phyloP scores from a whole-genome alignment of 2,329 filamentous ascomycete genomes.

The Ophiostoma montium region DNA sequence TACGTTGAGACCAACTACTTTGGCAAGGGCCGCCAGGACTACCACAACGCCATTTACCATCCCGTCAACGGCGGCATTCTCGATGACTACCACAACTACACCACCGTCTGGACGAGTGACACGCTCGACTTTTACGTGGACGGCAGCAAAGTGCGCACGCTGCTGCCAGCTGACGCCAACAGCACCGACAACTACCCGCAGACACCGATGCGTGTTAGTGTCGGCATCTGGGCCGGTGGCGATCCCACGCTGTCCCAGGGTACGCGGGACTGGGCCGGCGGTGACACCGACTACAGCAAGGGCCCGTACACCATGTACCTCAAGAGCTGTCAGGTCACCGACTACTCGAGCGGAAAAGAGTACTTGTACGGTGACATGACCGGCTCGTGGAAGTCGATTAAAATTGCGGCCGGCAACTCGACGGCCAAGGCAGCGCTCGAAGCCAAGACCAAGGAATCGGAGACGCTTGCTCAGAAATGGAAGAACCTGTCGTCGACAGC shows the following conservation, averaged over 20 bases:
- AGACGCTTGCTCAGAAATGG: slow-evolving; percentile 39
- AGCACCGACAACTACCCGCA: slow-evolving; percentile 55
- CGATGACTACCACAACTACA: slow-evolving; percentile 59
- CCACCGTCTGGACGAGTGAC: slow-evolving; percentile 56
- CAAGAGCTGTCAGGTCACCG: slow-evolving; percentile 29
- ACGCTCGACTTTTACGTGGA: slow-evolving; percentile 58
- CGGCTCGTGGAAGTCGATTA: slow-evolving; percentile 12
- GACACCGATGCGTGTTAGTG: slow-evolving; percentile 56
- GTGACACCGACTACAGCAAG: slow-evolving; percentile 38
- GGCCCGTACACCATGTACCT: slow-evolving; percentile 51
- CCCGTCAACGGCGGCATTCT: slow-evolving; percentile 38
- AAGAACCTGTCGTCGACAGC: slow-evolving; percentile 32
- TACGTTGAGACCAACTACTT: slow-evolving; percentile 63
- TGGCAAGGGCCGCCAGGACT: slow-evolving; percentile 46
- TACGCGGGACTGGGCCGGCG: slow-evolving; percentile 44
- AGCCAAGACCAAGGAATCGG: slow-evolving; percentile 21
- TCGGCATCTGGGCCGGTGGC: slow-evolving; percentile 54
- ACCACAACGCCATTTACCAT: slow-evolving; percentile 47
- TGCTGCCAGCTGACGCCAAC: slow-evolving; percentile 47
- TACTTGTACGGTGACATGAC: slow-evolving; percentile 13
- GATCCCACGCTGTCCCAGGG: slow-evolving; percentile 36
- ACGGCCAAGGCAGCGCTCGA: slow-evolving; percentile 32
- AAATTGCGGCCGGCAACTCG: slow-evolving; percentile 35
- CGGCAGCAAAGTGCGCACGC: slow-evolving; percentile 46
- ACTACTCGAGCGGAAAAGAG: slow-evolving; percentile 19